Base-by-base conservation (phyloP, 805 yeast genomes). In the Brettanomyces nanus region DNA sequence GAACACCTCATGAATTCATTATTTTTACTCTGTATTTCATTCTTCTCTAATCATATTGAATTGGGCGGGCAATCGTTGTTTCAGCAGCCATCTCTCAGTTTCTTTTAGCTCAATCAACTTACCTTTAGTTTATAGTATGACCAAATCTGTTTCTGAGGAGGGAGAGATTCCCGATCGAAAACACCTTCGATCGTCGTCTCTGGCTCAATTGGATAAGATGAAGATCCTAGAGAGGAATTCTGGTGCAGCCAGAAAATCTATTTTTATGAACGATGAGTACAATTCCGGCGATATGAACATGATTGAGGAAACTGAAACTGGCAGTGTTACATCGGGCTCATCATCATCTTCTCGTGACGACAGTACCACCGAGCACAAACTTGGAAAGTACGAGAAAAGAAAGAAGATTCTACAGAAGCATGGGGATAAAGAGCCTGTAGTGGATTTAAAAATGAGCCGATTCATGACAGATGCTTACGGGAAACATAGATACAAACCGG, bases 401-500 rank as follows among this genome's bases (percentile, higher is more conserved):
- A 30, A 11, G 19, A 13, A 20, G 14, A 20, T 20, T 10, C 14
- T 19, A 9, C 15, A n/a, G 15, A 20, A 31, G 26, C 13, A 20
- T 6, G 9, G 6, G 13, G 23, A 25, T 28, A 21, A 23, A 17
- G 10, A n/a, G 21, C 7, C 7, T 5, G 27, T 15, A 20, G 18
- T 28, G 23, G 28, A 23, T n/a, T 13, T 23, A 25, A 23, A 23
- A 10, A n/a, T 25, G 6, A 18, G 20, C 14, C 6, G 14, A 31
- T 42, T 17, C 39, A 43, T 33, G 43, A 43, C 26, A 50, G 44
- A 28, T 46, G 49, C 27, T 54, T 47, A 33, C 29, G 11, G 36
- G 19, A n/a, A n/a, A n/a, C n/a, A n/a, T n/a, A 33, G 62, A 27
- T 48, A 46, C 41, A 47, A 47, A 6, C 42, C 44, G 17, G 61